phyloP scores from a whole-genome alignment of 2,329 filamentous ascomycete genomes.

The Paramyrothecium sp. region DNA sequence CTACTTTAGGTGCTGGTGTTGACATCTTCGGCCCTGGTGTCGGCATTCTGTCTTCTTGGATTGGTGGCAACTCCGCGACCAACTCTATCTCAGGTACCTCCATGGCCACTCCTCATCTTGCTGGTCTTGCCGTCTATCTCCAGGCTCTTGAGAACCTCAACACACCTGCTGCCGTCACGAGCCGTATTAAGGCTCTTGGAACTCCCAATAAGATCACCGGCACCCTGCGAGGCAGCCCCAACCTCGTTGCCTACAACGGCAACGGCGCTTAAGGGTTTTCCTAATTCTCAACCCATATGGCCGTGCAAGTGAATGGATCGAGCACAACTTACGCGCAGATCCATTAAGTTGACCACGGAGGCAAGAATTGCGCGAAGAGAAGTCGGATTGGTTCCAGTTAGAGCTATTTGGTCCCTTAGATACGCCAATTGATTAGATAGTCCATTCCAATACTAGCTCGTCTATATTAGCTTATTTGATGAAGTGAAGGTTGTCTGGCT shows the following conservation, averaged over 20 bases:
- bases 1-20: conserved; percentile 19
- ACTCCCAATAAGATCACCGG: conserved; percentile 36
- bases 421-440: too few species aligned
- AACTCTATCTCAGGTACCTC: conserved; percentile 40
- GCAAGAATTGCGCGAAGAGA: too few species aligned
- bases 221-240: conserved; percentile 36
- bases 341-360: too few species aligned
- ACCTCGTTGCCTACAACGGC: conserved; percentile 48
- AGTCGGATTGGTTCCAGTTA: too few species aligned
- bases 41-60: conserved; percentile 39
- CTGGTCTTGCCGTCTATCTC: conserved; percentile 39
- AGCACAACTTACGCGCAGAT: too few species aligned
- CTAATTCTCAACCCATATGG: too few species aligned
- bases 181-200: conserved; percentile 39
- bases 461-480: too few species aligned
- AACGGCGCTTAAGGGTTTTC: conserved; percentile 19
- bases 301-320: too few species aligned
- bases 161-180: conserved; percentile 41
- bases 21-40: conserved; percentile 43
- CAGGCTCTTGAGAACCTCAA: conserved; percentile 40
- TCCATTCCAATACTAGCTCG: too few species aligned
- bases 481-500: too few species aligned
- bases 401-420: too few species aligned
- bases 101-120: conserved; percentile 39
- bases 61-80: conserved; percentile 29